phyloP scores from a whole-genome alignment of 345 rosid species.

The Diplotaxis tenuifolia region DNA sequence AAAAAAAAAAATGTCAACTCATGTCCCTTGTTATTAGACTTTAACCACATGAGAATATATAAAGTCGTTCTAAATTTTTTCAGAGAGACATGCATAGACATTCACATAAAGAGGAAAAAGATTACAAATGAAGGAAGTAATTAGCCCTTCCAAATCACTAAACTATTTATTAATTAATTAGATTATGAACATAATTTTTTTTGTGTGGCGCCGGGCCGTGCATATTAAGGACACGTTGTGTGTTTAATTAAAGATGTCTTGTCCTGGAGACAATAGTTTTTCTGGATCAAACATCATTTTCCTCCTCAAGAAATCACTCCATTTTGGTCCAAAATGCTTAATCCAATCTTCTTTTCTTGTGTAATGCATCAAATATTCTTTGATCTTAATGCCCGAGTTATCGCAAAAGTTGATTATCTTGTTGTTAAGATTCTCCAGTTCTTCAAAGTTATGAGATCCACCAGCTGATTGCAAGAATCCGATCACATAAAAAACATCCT shows the following conservation, averaged over 20 bases:
- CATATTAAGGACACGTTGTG: not conserved
- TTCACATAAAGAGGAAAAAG: not conserved
- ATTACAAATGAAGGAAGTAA: not conserved
- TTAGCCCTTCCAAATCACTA: not conserved
- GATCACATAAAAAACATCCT: constrained; percentile 75
- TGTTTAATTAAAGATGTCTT: constrained; percentile 49
- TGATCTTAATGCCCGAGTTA: constrained; percentile 47
- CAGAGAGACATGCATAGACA: not conserved
- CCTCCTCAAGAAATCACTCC: constrained; percentile 52
- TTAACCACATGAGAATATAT: not conserved
- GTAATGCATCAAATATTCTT: constrained; percentile 70
- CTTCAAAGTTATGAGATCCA: constrained; percentile 50
- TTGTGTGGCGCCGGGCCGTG: not conserved
- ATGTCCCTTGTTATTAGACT: not conserved
- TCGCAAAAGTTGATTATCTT: constrained; percentile 60
- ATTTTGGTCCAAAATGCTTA: constrained; percentile 75
- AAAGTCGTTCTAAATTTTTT: not conserved
- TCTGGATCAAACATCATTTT: constrained; percentile 81
- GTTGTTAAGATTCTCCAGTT: constrained; percentile 52
- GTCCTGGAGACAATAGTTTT: constrained; percentile 77
- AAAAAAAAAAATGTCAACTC: not conserved
- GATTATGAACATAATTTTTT: not conserved
- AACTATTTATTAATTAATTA: not conserved
- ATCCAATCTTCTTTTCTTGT: constrained; percentile 53
- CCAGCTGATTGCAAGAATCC: constrained; percentile 75